These are phyloP conservation scores for Pancytospora philotis DNA, from an alignment of 371 early-diverging fungal species.

Conservation along the genomic window DNA sequence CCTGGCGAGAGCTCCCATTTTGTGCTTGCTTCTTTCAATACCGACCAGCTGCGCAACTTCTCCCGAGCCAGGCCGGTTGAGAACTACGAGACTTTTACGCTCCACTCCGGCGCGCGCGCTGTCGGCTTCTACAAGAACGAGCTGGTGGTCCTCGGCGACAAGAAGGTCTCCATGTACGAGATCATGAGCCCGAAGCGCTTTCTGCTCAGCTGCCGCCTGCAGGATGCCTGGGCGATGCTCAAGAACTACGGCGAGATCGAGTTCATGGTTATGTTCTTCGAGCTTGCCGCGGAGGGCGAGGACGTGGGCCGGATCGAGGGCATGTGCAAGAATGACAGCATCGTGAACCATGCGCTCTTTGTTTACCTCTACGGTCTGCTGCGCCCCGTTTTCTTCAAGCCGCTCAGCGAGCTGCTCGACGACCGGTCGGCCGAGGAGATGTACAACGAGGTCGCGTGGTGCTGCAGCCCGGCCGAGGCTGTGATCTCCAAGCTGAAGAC, in stretches of 20 bases:
- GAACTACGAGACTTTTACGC: slow-evolving; percentile 29
- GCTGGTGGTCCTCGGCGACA: slow-evolving; percentile 22
- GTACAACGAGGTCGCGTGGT: background rate
- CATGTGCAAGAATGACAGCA: slow-evolving; percentile 41
- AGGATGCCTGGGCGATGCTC: slow-evolving; percentile 37
- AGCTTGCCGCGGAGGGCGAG: slow-evolving; percentile 20
- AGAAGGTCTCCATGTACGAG: slow-evolving; percentile 34
- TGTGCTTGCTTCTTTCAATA: slow-evolving; percentile 33
- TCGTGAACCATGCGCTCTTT: slow-evolving; percentile 30
- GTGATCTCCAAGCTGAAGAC: slow-evolving; percentile 25
- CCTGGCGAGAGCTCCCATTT: background rate
- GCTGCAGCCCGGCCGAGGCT: background rate
- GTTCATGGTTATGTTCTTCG: slow-evolving; percentile 32
- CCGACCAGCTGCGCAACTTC: slow-evolving; percentile 42
- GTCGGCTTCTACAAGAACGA: slow-evolving; percentile 8
- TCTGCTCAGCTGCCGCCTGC: slow-evolving; percentile 30
- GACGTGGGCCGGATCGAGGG: slow-evolving; percentile 39
- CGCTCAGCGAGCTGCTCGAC: slow-evolving; percentile 17
- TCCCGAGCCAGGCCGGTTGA: slow-evolving; percentile 29
- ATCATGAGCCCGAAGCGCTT: slow-evolving; percentile 23
- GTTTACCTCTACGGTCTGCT: slow-evolving; percentile 28
- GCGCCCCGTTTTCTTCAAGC: background rate
- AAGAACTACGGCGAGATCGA: slow-evolving; percentile 47
- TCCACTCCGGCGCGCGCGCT: background rate
- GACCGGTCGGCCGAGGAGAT: background rate